A percentile compares a stretch with the other conserved stretches of the same genome.
Conservation (phyloP, 164 flowering plant genomes). For the Magnolia changhungtana region DNA sequence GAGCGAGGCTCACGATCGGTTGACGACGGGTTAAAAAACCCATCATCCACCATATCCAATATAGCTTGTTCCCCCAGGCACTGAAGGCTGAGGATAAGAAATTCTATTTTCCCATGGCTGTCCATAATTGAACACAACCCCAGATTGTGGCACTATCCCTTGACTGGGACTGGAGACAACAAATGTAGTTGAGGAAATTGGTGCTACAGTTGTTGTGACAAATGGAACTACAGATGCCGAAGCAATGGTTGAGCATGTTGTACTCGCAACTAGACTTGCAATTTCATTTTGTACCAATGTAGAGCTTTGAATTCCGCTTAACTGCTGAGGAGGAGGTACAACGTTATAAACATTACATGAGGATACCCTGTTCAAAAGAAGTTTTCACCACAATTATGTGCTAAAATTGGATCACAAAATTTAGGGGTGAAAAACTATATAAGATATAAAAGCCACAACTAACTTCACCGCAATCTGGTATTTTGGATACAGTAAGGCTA, state of each 20-base stretch:
- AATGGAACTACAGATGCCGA: slow-evolving; percentile 9
- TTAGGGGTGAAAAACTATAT: neutral
- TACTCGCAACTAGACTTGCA: slow-evolving; percentile 23
- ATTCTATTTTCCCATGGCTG: slow-evolving; percentile 28
- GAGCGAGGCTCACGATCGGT: no score
- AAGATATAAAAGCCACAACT: no score
- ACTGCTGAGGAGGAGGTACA: slow-evolving; percentile 81
- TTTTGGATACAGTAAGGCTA: no score
- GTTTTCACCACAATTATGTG: neutral
- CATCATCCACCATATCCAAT: slow-evolving; percentile 92
- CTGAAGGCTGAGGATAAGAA: slow-evolving; percentile 38
- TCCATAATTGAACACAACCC: slow-evolving; percentile 27
- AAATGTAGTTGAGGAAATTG: slow-evolving; percentile 22
- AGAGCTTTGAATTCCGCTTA: slow-evolving; percentile 51
- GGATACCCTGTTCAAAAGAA: slow-evolving; percentile 43
- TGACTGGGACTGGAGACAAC: slow-evolving; percentile 18
- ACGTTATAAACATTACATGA: slow-evolving; percentile 71
- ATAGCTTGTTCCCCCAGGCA: slow-evolving; percentile 68
- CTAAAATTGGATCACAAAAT: neutral
- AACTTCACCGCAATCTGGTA: no score
- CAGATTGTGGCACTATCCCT: slow-evolving; percentile 27
- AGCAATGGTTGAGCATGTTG: slow-evolving; percentile 23
- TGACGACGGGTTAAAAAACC: no score
- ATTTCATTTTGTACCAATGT: slow-evolving; percentile 29
- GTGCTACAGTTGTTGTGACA: slow-evolving; percentile 6